Evolutionary conservation across 352 stramenopile species (phyloP).

Genomic region (Pythium coloratum): DNA sequence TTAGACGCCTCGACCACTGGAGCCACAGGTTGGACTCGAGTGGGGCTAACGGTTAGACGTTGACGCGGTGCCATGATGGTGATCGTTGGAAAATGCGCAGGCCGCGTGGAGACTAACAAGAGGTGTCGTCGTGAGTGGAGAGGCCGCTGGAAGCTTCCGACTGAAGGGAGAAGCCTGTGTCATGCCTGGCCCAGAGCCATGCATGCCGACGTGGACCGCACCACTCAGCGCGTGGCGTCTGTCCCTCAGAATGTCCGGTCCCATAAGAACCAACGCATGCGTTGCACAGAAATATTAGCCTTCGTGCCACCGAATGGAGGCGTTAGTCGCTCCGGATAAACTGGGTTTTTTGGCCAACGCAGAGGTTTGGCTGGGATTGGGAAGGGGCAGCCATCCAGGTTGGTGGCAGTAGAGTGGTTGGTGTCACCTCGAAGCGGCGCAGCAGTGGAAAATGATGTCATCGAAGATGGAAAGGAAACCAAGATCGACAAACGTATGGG

Average conservation of each 20-base stretch:
- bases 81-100: not conserved
- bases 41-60: not conserved
- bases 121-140: not conserved
- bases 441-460: constrained; percentile 20
- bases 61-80: not conserved
- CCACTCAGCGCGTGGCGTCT: not conserved
- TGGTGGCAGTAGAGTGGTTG: constrained; percentile 10
- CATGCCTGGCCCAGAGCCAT: not conserved
- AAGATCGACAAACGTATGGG: not conserved
- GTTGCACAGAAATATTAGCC: constrained; percentile 9
- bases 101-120: not conserved
- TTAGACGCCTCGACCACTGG: not conserved
- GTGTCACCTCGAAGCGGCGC: not conserved
- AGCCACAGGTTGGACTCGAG: not conserved
- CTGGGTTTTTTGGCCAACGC: not conserved
- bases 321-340: not conserved
- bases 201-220: not conserved
- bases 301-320: constrained; percentile 15
- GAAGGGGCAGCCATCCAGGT: constrained; percentile 1
- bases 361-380: constrained; percentile 13
- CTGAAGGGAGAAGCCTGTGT: not conserved
- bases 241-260: not conserved
- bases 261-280: not conserved
- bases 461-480: not conserved
- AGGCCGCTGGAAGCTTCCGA: not conserved